Evolutionary conservation across 2,329 filamentous ascomycete genomes (phyloP).

Genomic region (Coniochaeta sp.): DNA sequence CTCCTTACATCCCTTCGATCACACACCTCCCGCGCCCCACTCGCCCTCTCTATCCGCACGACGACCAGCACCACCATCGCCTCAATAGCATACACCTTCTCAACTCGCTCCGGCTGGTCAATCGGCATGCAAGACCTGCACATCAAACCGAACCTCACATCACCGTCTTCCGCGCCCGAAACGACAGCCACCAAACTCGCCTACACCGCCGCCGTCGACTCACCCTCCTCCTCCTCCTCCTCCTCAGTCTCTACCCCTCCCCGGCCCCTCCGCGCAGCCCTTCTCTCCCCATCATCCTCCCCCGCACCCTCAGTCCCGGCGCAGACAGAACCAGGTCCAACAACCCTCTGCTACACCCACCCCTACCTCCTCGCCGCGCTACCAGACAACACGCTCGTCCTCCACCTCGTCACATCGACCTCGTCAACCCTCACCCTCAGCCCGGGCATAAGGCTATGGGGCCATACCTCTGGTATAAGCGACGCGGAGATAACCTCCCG

Average conservation of each 20-base stretch:
- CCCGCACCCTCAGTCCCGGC: conserved; percentile 3
- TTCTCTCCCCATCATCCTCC: not conserved
- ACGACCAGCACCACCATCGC: conserved; percentile 60
- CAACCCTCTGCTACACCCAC: conserved; percentile 63
- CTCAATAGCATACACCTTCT: conserved; percentile 80
- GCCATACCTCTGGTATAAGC: conserved; percentile 84
- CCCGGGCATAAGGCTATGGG: conserved; percentile 72
- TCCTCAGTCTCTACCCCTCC: not conserved
- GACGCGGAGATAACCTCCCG: conserved; percentile 77
- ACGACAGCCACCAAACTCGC: conserved; percentile 32
- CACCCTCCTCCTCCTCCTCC: conserved; percentile 13
- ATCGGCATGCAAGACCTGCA: conserved; percentile 87
- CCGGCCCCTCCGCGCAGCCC: not conserved
- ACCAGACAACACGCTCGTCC: conserved; percentile 78
- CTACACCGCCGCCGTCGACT: conserved; percentile 26
- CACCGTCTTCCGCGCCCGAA: conserved; percentile 16
- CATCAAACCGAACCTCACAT: conserved; percentile 32
- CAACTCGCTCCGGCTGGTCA: conserved; percentile 75
- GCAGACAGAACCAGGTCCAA: conserved; percentile 38
- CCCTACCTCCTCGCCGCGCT: conserved; percentile 81
- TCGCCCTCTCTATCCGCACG: conserved; percentile 76
- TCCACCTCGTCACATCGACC: conserved; percentile 75
- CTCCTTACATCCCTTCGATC: conserved; percentile 75
- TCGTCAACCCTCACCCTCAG: conserved; percentile 61
- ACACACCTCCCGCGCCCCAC: conserved; percentile 68